Conservation (phyloP, 345 rosid species). For the Eucalyptus erythrocorys region DNA sequence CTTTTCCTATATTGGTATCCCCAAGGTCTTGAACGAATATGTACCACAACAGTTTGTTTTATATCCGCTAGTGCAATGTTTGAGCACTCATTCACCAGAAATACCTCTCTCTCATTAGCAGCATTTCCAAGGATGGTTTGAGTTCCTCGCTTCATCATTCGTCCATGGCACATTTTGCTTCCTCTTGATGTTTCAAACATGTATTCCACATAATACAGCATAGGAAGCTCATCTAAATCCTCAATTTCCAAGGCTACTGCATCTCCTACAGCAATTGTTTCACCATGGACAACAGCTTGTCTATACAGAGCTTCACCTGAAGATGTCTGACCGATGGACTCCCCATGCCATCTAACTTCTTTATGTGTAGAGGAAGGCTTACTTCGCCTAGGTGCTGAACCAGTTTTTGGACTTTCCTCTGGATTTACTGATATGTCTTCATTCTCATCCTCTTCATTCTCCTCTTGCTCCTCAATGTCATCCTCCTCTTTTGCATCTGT, state of each 20-base stretch:
- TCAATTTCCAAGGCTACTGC: constrained; percentile 25
- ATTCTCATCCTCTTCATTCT: constrained; percentile 32
- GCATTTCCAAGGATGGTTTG: constrained; percentile 52
- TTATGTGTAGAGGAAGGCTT: constrained; percentile 7
- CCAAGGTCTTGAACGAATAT: constrained; percentile 47
- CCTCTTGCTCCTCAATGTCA: constrained; percentile 31
- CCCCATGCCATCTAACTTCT: constrained; percentile 50
- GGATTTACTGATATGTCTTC: constrained; percentile 12
- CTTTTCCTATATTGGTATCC: constrained; percentile 47
- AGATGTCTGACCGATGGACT: constrained; percentile 15
- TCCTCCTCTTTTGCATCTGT: constrained; percentile 19
- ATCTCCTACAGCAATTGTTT: constrained; percentile 33
- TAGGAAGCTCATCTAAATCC: constrained; percentile 23
- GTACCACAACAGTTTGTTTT: constrained; percentile 18
- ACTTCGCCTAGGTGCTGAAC: constrained; percentile 2
- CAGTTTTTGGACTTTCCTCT: constrained; percentile 1
- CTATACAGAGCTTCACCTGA: constrained; percentile 34
- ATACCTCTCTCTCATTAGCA: constrained; percentile 56
- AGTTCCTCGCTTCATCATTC: constrained; percentile 33
- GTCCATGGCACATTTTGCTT: constrained; percentile 54
- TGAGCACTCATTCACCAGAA: constrained; percentile 38
- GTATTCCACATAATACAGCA: constrained; percentile 52
- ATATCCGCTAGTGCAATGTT: constrained; percentile 30
- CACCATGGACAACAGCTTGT: constrained; percentile 37
- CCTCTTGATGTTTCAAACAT: constrained; percentile 36